Percentiles rank a stretch among this genome's conserved stretches.
phyloP scores from a whole-genome alignment of 1,139 yeast species.

The Scheffersomyces titani region DNA sequence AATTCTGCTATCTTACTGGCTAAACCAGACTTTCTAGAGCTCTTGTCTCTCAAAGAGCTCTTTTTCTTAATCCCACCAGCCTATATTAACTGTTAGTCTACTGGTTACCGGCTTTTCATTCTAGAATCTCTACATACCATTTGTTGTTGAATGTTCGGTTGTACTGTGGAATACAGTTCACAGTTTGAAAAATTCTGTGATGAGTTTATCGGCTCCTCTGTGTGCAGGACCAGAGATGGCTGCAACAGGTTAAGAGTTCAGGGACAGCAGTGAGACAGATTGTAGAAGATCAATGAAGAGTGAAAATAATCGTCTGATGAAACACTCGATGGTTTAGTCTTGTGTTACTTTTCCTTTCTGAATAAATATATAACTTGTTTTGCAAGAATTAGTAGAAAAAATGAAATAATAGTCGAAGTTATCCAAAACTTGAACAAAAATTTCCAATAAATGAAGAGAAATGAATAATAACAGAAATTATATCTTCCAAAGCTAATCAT shows the following conservation, averaged over 20 bases:
- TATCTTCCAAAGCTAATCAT: too few relatives aligned
- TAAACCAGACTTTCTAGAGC: conserved; percentile 21
- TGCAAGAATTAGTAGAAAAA: too few relatives aligned
- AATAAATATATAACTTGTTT: too few relatives aligned
- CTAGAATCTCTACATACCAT: neutral
- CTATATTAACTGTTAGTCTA: conserved; percentile 23
- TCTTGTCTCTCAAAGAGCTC: conserved; percentile 36
- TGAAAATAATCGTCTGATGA: too few relatives aligned
- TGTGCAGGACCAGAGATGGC: neutral
- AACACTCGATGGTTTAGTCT: too few relatives aligned
- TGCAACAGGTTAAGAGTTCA: neutral
- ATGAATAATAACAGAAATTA: too few relatives aligned
- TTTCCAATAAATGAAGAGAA: too few relatives aligned
- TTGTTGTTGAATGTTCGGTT: neutral
- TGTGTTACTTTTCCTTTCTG: too few relatives aligned
- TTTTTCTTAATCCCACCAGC: conserved; percentile 37
- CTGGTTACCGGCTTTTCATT: conserved; percentile 1
- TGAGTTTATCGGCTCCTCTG: neutral
- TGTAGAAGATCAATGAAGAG: neutral
- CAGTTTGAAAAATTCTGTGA: neutral
- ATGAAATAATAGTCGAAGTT: too few relatives aligned
- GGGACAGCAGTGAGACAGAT: neutral
- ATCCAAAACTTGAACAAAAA: too few relatives aligned
- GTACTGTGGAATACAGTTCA: neutral
- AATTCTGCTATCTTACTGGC: conserved; percentile 30